A percentile compares a stretch with the other conserved stretches of the same genome.
These are phyloP conservation scores for Oropetium thomaeum DNA, from an alignment of 176 grass and related monocot species.

Conservation along the genomic window DNA sequence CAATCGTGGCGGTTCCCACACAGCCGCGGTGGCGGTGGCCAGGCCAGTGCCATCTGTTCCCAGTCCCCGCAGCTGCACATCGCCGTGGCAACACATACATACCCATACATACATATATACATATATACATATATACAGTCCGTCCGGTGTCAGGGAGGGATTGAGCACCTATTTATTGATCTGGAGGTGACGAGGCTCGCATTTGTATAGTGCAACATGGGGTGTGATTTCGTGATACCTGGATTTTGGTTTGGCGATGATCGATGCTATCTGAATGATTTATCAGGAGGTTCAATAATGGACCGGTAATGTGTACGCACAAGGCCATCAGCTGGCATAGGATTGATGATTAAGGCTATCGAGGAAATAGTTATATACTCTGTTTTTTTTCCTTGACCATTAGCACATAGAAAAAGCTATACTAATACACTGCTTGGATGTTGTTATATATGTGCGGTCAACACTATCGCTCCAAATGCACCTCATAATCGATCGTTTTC, in stretches of 20 bases:
- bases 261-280: neutral
- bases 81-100: neutral
- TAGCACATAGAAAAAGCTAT: too few species aligned
- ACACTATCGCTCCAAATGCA: too few species aligned
- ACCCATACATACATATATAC: too few species aligned
- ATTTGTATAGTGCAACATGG: neutral
- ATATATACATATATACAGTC: too few species aligned
- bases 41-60: neutral
- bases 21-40: neutral
- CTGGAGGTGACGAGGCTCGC: neutral
- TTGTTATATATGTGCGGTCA: too few species aligned
- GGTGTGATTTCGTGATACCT: neutral
- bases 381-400: too few species aligned
- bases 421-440: too few species aligned
- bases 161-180: neutral
- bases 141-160: neutral
- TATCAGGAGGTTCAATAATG: neutral
- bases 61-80: neutral
- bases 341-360: neutral
- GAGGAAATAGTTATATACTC: neutral
- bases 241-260: neutral
- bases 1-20: neutral
- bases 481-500: too few species aligned
- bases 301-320: neutral
- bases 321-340: neutral